Evolutionary conservation across 2,329 filamentous ascomycete species (phyloP).

Genomic region (Trematosphaeria pertusa): DNA sequence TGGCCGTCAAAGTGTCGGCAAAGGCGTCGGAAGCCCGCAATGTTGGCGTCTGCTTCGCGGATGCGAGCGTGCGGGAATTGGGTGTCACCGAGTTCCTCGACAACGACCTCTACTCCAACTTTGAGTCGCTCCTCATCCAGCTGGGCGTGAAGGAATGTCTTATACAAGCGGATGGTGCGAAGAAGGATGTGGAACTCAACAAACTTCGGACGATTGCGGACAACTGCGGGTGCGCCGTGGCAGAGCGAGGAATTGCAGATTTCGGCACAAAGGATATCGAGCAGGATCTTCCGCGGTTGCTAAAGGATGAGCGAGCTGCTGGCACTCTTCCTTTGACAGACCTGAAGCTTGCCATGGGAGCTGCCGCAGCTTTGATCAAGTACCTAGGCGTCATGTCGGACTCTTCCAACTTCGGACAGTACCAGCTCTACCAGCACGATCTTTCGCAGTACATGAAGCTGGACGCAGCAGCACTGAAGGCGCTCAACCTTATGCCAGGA

Average conservation of each 20-base stretch:
- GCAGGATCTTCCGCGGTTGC: slow-evolving; percentile 84
- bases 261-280: slow-evolving; percentile 94
- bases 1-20: slow-evolving; percentile 92
- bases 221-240: slow-evolving; percentile 88
- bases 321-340: slow-evolving; percentile 86
- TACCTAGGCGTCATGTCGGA: slow-evolving; percentile 92
- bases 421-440: slow-evolving; percentile 96
- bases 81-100: slow-evolving; percentile 99
- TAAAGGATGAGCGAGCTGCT: slow-evolving; percentile 84
- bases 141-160: slow-evolving; percentile 94
- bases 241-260: slow-evolving; percentile 77
- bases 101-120: slow-evolving; percentile 97
- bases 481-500: slow-evolving; percentile 96
- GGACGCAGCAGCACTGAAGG: slow-evolving; percentile 91
- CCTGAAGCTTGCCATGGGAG: slow-evolving; percentile 93
- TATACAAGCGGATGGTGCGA: slow-evolving; percentile 76
- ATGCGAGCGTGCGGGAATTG: slow-evolving; percentile 93
- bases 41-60: slow-evolving; percentile 95
- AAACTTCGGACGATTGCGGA: slow-evolving; percentile 91
- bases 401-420: slow-evolving; percentile 94
- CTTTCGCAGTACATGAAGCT: slow-evolving; percentile 98
- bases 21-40: slow-evolving; percentile 83
- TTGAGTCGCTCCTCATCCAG: slow-evolving; percentile 95
- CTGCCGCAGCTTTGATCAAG: slow-evolving; percentile 90
- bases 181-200: slow-evolving; percentile 85